Evolutionary conservation across 176 grass and related monocot genomes (phyloP).

Genomic region (Triticum timopheevii): DNA sequence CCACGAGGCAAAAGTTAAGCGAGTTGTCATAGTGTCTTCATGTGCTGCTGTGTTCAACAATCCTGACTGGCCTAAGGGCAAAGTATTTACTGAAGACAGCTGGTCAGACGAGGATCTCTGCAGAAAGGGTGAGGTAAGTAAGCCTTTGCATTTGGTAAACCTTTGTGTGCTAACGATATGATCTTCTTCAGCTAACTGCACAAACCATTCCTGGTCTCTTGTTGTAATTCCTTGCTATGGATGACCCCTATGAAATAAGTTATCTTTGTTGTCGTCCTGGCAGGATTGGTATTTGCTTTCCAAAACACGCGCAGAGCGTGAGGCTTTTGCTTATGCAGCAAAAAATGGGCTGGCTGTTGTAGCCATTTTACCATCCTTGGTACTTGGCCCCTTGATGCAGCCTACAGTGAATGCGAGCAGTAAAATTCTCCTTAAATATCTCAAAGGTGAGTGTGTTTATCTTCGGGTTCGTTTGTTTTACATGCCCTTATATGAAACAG

Average conservation of each 20-base stretch:
- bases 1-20: constrained; percentile 63
- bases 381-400: constrained; percentile 40
- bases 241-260: background rate
- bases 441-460: constrained; percentile 35
- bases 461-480: background rate
- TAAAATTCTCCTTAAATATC: background rate
- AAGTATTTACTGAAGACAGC: constrained; percentile 58
- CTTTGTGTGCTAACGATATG: background rate
- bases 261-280: background rate
- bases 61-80: constrained; percentile 63
- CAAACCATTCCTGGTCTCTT: background rate
- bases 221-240: background rate
- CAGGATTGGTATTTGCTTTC: constrained; percentile 50
- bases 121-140: constrained; percentile 62
- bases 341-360: constrained; percentile 42
- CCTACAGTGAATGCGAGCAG: constrained; percentile 38
- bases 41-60: constrained; percentile 31
- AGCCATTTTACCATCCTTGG: constrained; percentile 31
- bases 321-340: constrained; percentile 37
- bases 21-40: constrained; percentile 80
- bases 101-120: constrained; percentile 68
- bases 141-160: background rate
- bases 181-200: background rate
- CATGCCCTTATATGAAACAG: background rate
- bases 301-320: constrained; percentile 35